Percentiles rank a stretch among this genome's conserved stretches.
phyloP scores from a whole-genome alignment of 1,139 yeast genomes.

The Pichia sp. region DNA sequence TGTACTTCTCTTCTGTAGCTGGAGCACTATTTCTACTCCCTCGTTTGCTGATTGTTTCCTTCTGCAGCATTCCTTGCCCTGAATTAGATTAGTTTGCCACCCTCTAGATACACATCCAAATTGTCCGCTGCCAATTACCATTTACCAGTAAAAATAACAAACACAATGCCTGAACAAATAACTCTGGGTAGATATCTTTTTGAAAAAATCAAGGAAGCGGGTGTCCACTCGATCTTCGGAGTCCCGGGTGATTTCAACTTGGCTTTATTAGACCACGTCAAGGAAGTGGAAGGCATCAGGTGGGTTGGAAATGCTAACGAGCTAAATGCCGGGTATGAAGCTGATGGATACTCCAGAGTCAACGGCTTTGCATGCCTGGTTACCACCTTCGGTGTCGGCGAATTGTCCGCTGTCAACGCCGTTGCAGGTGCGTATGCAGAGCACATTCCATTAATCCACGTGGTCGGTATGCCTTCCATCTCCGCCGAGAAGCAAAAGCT shows the following conservation, averaged over 20 bases:
- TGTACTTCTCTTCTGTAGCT: not conserved
- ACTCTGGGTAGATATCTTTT: constrained; percentile 60
- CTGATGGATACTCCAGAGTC: constrained; percentile 67
- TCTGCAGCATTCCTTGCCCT: too few relatives aligned
- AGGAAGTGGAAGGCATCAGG: constrained; percentile 53
- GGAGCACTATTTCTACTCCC: not conserved
- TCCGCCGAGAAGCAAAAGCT: constrained; percentile 63
- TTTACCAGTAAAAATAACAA: not conserved
- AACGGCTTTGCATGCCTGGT: constrained; percentile 56
- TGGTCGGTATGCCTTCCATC: constrained; percentile 56
- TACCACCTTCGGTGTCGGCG: constrained; percentile 71
- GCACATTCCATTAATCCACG: constrained; percentile 52
- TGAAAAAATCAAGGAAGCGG: constrained; percentile 57
- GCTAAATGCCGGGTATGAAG: constrained; percentile 67
- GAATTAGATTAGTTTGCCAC: not conserved
- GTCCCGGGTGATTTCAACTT: constrained; percentile 81
- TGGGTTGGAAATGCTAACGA: constrained; percentile 76
- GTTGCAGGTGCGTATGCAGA: constrained; percentile 59
- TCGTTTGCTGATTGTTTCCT: too few relatives aligned
- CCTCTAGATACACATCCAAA: not conserved
- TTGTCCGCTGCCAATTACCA: too few relatives aligned
- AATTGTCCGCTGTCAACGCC: constrained; percentile 54
- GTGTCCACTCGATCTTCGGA: constrained; percentile 65
- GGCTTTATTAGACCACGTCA: constrained; percentile 59
- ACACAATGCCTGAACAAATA: constrained; percentile 25